A percentile compares a stretch with the other conserved stretches of the same genome.
These are phyloP conservation scores for Spathaspora passalidarum DNA, from an alignment of 805 yeast genomes.

Conservation along the genomic window DNA sequence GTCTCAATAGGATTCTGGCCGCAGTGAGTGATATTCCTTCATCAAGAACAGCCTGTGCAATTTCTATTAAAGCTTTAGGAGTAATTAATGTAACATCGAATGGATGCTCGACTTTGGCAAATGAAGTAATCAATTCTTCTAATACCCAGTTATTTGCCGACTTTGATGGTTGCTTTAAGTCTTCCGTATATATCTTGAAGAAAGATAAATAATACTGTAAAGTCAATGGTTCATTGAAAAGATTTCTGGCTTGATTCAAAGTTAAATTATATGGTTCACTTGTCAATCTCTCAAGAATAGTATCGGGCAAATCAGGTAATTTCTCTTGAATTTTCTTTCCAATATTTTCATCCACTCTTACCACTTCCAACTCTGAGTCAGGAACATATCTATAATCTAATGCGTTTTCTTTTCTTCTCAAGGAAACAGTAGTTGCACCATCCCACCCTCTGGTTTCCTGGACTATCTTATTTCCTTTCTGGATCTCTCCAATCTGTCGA, in stretches of 20 bases:
- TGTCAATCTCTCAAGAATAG: conserved; percentile 44
- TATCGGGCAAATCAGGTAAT: conserved; percentile 65
- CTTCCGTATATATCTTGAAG: conserved; percentile 20
- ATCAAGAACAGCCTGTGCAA: conserved; percentile 48
- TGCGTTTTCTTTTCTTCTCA: conserved; percentile 76
- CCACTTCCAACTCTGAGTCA: conserved; percentile 78
- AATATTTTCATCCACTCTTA: conserved; percentile 46
- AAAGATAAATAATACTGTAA: conserved; percentile 52
- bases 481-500: conserved; percentile 58
- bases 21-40: conserved; percentile 59
- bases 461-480: conserved; percentile 23
- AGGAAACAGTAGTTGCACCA: conserved; percentile 62
- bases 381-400: conserved; percentile 93
- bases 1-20: conserved; percentile 62
- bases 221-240: conserved; percentile 50
- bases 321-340: conserved; percentile 35
- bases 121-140: conserved; percentile 73
- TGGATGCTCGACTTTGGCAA: conserved; percentile 48
- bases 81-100: conserved; percentile 28
- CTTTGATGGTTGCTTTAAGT: conserved; percentile 24
- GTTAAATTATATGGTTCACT: conserved; percentile 52
- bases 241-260: conserved; percentile 71
- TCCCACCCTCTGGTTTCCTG: conserved; percentile 93
- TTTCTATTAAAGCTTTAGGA: conserved; percentile 46
- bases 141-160: conserved; percentile 74